Evolutionary conservation across 257 asterid species (phyloP).

Genomic region (Leonotis leonurus): DNA sequence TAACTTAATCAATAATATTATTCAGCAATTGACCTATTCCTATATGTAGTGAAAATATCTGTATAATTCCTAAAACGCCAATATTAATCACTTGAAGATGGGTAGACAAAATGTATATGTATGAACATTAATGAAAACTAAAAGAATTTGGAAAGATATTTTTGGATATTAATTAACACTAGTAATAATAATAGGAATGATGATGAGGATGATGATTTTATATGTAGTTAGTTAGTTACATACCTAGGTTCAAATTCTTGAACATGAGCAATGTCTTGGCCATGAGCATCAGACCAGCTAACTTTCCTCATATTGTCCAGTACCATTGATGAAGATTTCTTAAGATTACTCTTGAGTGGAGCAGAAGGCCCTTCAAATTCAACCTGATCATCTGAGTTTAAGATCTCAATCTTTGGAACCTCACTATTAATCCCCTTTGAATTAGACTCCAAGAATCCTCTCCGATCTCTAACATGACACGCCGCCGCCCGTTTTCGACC

Average conservation of each 20-base stretch:
- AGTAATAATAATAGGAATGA: no score
- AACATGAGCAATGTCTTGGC: slow-evolving; percentile 58
- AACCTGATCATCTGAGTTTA: slow-evolving; percentile 10
- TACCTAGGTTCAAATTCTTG: slow-evolving; percentile 74
- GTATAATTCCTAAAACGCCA: neutral
- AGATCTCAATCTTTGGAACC: neutral
- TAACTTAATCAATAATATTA: neutral
- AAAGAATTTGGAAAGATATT: neutral
- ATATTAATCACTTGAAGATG: neutral
- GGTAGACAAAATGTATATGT: no score
- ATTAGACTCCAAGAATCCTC: slow-evolving; percentile 17
- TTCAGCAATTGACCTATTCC: neutral
- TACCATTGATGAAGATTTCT: slow-evolving; percentile 28
- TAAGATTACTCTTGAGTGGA: slow-evolving; percentile 58
- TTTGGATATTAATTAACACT: no score
- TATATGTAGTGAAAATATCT: neutral
- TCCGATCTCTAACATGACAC: neutral
- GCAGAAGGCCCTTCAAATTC: neutral
- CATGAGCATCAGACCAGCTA: slow-evolving; percentile 66
- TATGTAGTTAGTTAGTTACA: no score
- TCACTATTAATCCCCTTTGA: neutral
- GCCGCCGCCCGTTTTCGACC: neutral
- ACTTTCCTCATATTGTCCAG: slow-evolving; percentile 53
- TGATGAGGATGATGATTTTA: no score
- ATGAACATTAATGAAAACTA: neutral